A percentile compares a stretch with the other conserved stretches of the same genome.
Conservation (phyloP, 768 basidiomycete genomes). For the Plicaturopsis crispa region DNA sequence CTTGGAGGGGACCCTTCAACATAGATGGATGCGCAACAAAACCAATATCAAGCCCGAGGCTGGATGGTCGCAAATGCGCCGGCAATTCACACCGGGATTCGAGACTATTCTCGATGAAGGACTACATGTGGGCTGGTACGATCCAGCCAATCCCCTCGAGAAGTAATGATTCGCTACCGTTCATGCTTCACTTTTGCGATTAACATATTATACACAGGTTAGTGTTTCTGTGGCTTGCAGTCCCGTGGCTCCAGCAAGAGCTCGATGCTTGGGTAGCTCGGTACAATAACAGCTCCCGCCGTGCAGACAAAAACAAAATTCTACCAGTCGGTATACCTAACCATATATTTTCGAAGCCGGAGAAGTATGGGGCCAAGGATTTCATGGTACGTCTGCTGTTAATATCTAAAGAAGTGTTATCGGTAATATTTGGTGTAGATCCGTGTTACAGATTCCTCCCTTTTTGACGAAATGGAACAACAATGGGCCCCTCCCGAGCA, state of each 20-base stretch:
- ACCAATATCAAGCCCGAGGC: constrained; percentile 37
- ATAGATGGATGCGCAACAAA: constrained; percentile 27
- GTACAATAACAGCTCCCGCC: constrained; percentile 15
- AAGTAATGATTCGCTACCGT: constrained; percentile 15
- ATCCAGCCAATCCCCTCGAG: constrained; percentile 16
- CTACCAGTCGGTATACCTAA: constrained; percentile 32
- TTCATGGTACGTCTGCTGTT: constrained; percentile 23
- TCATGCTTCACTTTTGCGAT: constrained; percentile 6
- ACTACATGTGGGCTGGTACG: constrained; percentile 20
- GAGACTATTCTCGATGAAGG: constrained; percentile 25
- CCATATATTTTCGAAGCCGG: constrained; percentile 21
- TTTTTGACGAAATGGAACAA: constrained; percentile 12
- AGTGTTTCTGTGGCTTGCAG: constrained; percentile 31
- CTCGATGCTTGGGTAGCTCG: constrained; percentile 20
- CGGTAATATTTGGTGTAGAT: constrained; percentile 13
- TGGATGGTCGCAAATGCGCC: constrained; percentile 27
- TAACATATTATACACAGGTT: constrained; percentile 17
- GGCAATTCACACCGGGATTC: constrained; percentile 25
- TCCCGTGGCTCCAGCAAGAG: constrained; percentile 33
- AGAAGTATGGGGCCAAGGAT: constrained; percentile 19
- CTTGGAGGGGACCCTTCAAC: constrained; percentile 29
- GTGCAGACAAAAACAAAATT: constrained; percentile 24
- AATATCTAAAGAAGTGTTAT: constrained; percentile 1
- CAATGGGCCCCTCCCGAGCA: constrained; percentile 25
- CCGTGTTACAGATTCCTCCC: constrained; percentile 1